A percentile compares a stretch with the other conserved stretches of the same genome.
Evolutionary conservation across 208 protist species (phyloP).

Genomic region (Leishmania guyanensis): DNA sequence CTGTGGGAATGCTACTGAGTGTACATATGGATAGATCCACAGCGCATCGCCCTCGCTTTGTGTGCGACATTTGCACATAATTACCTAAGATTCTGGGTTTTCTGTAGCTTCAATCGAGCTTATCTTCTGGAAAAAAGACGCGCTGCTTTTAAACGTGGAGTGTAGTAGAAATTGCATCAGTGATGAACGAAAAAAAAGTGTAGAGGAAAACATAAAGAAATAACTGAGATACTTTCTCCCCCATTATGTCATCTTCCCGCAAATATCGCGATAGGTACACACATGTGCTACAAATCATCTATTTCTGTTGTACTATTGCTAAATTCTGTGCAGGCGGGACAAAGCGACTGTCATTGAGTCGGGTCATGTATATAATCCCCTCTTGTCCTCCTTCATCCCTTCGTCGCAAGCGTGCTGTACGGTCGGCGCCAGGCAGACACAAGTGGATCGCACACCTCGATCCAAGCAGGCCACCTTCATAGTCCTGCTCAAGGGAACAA

Average conservation of each 20-base stretch:
- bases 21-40: conserved; percentile 52
- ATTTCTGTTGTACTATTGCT: neutral
- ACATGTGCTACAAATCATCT: neutral
- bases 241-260: neutral
- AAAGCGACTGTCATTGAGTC: neutral
- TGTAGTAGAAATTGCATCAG: neutral
- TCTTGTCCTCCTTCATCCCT: neutral
- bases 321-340: neutral
- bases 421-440: neutral
- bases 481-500: neutral
- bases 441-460: neutral
- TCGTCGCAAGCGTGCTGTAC: neutral
- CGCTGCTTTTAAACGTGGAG: neutral
- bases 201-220: neutral
- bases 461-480: neutral
- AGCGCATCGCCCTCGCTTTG: conserved; percentile 18
- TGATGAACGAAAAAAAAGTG: neutral
- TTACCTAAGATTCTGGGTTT: neutral
- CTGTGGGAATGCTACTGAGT: conserved; percentile 54
- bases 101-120: neutral
- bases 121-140: neutral
- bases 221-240: neutral
- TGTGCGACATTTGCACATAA: conserved; percentile 21
- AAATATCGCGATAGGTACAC: neutral
- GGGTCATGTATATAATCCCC: neutral